Evolutionary conservation across 1,284 basidiomycete genomes (phyloP).

Genomic region (Pyrrhoderma noxium): DNA sequence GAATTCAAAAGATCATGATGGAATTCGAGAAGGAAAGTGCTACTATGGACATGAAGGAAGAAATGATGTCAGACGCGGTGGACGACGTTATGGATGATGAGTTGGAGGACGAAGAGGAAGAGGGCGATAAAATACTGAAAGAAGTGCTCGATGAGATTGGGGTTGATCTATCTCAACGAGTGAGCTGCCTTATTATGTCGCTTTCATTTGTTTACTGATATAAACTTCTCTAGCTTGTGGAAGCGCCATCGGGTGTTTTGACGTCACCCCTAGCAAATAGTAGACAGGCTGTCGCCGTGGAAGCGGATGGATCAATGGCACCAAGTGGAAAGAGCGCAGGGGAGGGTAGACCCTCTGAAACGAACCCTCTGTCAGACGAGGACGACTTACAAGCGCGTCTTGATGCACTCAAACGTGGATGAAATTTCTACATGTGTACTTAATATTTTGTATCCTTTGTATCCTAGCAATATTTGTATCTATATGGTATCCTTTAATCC

Average conservation of each 20-base stretch:
- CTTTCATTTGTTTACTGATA: not conserved
- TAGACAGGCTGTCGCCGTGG: constrained; percentile 77
- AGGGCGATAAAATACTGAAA: constrained; percentile 92
- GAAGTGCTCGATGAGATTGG: constrained; percentile 98
- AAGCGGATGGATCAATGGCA: constrained; percentile 38
- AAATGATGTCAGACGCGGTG: constrained; percentile 98
- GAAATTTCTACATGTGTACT: constrained; percentile 13
- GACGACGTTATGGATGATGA: constrained; percentile 99
- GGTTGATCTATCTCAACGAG: constrained; percentile 87
- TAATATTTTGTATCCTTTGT: no score
- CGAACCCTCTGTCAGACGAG: constrained; percentile 61
- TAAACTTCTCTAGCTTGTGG: constrained; percentile 54
- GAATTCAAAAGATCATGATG: constrained; percentile 93
- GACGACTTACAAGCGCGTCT: constrained; percentile 84
- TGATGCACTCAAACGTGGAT: constrained; percentile 71
- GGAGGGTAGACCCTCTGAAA: constrained; percentile 32
- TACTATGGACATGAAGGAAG: constrained; percentile 99
- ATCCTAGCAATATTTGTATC: no score
- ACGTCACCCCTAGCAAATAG: constrained; percentile 56
- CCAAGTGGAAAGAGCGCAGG: constrained; percentile 24
- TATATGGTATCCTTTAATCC: no score
- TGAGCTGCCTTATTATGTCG: constrained; percentile 29
- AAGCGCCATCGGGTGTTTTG: constrained; percentile 69
- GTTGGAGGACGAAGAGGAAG: constrained; percentile 88
- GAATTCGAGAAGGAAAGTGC: constrained; percentile 97